phyloP scores from a whole-genome alignment of 257 asterid species.

The Penstemon newberryi region DNA sequence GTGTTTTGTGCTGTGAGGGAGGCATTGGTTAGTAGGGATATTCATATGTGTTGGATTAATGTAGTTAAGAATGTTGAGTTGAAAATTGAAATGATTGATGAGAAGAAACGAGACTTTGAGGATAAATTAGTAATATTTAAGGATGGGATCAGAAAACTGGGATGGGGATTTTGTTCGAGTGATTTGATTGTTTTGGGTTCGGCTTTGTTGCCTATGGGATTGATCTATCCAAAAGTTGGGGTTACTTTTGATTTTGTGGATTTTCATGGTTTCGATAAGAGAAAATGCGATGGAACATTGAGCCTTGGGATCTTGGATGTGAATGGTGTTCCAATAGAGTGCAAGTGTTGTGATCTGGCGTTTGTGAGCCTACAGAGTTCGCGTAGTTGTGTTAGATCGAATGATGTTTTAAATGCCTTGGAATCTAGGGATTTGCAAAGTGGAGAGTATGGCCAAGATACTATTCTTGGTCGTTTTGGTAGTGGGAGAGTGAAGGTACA shows the following conservation, averaged over 20 bases:
- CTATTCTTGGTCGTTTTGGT: constrained; percentile 41
- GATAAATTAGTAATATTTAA: constrained; percentile 28
- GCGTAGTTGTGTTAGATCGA: constrained; percentile 33
- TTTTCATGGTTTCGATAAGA: constrained; percentile 33
- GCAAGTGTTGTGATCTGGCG: constrained; percentile 75
- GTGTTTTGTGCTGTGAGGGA: constrained; percentile 49
- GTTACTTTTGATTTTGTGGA: constrained; percentile 38
- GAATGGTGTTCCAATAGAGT: constrained; percentile 69
- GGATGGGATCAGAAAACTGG: constrained; percentile 48
- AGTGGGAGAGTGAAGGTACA: constrained; percentile 49
- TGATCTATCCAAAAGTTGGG: constrained; percentile 75
- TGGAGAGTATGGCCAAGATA: constrained; percentile 31
- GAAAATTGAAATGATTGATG: constrained; percentile 26
- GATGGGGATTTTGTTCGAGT: constrained; percentile 82
- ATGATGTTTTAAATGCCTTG: constrained; percentile 29
- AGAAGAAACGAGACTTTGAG: constrained; percentile 29
- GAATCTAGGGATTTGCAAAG: constrained; percentile 41
- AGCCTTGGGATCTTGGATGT: constrained; percentile 67
- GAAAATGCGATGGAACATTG: constrained; percentile 45
- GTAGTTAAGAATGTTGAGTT: constrained; percentile 48
- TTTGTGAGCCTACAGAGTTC: constrained; percentile 44
- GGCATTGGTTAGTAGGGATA: constrained; percentile 51
- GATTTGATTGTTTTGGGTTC: constrained; percentile 67
- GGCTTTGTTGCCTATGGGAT: constrained; percentile 72
- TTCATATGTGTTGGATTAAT: constrained; percentile 83